These are phyloP conservation scores for Zalaria sp. DNA, from an alignment of 2,329 filamentous ascomycete genomes.

Conservation along the genomic window DNA sequence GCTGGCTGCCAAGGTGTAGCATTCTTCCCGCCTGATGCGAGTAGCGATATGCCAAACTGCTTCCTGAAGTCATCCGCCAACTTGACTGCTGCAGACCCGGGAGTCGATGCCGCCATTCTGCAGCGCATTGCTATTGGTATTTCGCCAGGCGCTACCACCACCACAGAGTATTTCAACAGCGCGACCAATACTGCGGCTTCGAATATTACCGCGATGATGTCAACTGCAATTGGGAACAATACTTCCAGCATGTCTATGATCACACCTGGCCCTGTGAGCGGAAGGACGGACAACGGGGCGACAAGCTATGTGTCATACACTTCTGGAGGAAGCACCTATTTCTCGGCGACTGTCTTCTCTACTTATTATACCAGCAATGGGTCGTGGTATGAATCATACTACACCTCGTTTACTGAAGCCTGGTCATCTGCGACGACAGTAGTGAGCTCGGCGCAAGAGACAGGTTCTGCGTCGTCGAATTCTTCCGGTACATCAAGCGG, in stretches of 20 bases:
- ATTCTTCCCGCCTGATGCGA: constrained; percentile 10
- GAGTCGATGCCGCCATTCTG: constrained; percentile 16
- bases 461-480: constrained; percentile 8
- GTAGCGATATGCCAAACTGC: constrained; percentile 15
- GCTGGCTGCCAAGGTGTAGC: constrained; percentile 18
- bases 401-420: constrained; percentile 12
- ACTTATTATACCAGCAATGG: constrained; percentile 12
- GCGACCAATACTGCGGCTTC: constrained; percentile 7
- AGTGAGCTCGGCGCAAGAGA: constrained; percentile 11
- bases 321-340: constrained; percentile 16
- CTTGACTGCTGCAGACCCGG: constrained; percentile 10
- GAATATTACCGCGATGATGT: constrained; percentile 11
- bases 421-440: constrained; percentile 15
- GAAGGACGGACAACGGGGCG: constrained; percentile 9
- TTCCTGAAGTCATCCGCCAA: constrained; percentile 16
- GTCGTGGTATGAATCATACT: constrained; percentile 17
- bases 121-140: constrained; percentile 15
- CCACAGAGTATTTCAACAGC: constrained; percentile 12
- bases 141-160: constrained; percentile 8
- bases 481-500: constrained; percentile 6
- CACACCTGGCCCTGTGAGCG: constrained; percentile 13
- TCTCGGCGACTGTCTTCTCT: constrained; percentile 14
- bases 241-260: constrained; percentile 15
- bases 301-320: constrained; percentile 15
- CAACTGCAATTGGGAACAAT: constrained; percentile 13